Conservation (phyloP, 306 rosid species). For the Fagus sylvatica region DNA sequence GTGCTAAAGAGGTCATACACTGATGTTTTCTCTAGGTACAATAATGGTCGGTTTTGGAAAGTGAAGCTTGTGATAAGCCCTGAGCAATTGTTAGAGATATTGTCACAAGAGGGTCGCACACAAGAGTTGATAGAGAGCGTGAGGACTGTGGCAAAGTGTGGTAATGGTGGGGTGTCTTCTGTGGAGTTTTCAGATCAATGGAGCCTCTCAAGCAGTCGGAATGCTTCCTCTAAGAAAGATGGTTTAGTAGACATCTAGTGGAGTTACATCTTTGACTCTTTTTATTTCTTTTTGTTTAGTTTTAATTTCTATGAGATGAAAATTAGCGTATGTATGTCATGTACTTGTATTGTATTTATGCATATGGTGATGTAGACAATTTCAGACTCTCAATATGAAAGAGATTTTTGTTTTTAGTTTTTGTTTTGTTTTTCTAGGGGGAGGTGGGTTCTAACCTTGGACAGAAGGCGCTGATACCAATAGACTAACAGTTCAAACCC, state of each 20-base stretch:
- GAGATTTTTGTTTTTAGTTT: not conserved
- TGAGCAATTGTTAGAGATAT: conserved; percentile 59
- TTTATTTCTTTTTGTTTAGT: not conserved
- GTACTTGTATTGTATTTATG: not conserved
- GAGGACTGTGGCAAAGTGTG: conserved; percentile 77
- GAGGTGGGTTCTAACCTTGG: no score
- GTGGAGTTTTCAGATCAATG: conserved; percentile 70
- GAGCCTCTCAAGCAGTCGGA: conserved; percentile 64
- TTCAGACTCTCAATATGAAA: not conserved
- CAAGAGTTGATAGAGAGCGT: conserved; percentile 77
- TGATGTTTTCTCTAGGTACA: conserved; percentile 43
- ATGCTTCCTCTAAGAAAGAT: conserved; percentile 50
- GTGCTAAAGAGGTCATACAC: conserved; percentile 55
- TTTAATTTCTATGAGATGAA: not conserved
- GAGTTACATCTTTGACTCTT: not conserved
- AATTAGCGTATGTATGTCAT: not conserved
- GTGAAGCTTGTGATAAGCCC: conserved; percentile 82
- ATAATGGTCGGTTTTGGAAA: conserved; percentile 62
- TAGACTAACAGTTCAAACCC: no score
- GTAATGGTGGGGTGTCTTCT: conserved; percentile 35
- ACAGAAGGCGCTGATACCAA: no score
- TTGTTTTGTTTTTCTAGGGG: no score
- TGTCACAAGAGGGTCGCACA: conserved; percentile 66
- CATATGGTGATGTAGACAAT: not conserved
- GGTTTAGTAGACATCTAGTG: conserved; percentile 40